phyloP scores from a whole-genome alignment of 139 green algal species.

The Ettlia oleoabundans region DNA sequence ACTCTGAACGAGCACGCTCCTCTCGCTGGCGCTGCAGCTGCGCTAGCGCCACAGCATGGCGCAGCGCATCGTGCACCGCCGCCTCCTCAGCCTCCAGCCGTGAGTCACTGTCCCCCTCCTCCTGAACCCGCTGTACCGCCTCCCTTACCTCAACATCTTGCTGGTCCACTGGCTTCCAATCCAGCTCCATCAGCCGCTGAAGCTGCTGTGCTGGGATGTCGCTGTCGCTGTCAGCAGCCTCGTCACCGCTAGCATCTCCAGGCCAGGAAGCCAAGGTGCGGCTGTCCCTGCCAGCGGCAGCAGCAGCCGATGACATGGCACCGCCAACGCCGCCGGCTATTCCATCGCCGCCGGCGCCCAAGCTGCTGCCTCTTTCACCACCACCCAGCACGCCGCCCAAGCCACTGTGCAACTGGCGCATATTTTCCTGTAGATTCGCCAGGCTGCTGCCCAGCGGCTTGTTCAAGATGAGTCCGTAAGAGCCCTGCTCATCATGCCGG shows the following conservation, averaged over 20 bases:
- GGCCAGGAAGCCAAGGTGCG: background rate
- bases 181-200: background rate
- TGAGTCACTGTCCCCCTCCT: background rate
- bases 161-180: too few relatives aligned
- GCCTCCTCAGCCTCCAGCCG: background rate
- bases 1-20: background rate
- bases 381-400: background rate
- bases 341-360: background rate
- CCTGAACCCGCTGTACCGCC: too few relatives aligned
- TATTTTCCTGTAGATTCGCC: conserved; percentile 6
- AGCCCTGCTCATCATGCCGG: conserved; percentile 1
- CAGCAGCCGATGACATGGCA: background rate
- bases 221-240: background rate
- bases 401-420: conserved; percentile 16
- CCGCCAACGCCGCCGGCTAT: background rate
- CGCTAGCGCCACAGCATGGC: background rate
- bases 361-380: too few relatives aligned
- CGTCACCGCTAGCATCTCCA: background rate
- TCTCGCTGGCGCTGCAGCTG: background rate
- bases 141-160: too few relatives aligned
- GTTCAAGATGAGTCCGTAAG: conserved; percentile 22
- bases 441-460: conserved; percentile 32
- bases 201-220: conserved; percentile 1
- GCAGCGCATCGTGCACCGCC: background rate
- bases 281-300: background rate